Base-by-base conservation (phyloP, 2,329 filamentous ascomycete genomes). In the Ilyonectria destructans region DNA sequence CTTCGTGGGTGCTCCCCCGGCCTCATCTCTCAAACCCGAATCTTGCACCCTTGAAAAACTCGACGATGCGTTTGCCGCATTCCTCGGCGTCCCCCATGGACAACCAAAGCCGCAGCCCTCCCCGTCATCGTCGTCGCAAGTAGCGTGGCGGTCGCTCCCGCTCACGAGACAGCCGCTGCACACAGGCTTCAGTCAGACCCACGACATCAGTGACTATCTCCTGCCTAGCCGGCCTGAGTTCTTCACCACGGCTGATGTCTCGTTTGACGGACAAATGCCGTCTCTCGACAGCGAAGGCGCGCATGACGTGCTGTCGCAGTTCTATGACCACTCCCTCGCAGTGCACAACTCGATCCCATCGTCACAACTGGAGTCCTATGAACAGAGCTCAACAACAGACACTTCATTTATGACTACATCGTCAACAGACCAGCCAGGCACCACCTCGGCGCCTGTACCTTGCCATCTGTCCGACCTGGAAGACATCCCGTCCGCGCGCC, bases 281-380 rank as follows among this genome's bases (percentile, higher is more conserved):
- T 68, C 75, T 1, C 67, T 73, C 23, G 71, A 75, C 2, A 52
- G 68, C 19, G 79, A 81, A 55, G 83, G 83, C 9, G 78, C 77
- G 3, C 79, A 79, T 31, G 77, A 82, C 19, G 69, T 84, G 0
- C 80, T 91, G 4, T 87, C 88, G 4, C 87, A 91, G 64, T 97
- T 96, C 78, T 93, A 94, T 74, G 89, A 96, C 70, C 90, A 96
- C 75, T 96, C 94, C 0, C 86, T 97, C 56, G 88, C 90, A 2
- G 82, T 92, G 15, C 90, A 97, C 77, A 87, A 93, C 69, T 88
- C 90, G 15, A 80, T 92, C 4, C 81, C 87, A 1, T 92, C 90
- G 0, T 92, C 91, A 1, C 88, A 92, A 67, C 82, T 91, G 19
- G 76, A 78, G 5, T 75, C 77, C 35, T 69, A 81, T 40, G 70